Percentiles rank a stretch among this genome's conserved stretches.
These are phyloP conservation scores for Cryphonectria japonica DNA, from an alignment of 2,329 filamentous ascomycete species.

Conservation along the genomic window DNA sequence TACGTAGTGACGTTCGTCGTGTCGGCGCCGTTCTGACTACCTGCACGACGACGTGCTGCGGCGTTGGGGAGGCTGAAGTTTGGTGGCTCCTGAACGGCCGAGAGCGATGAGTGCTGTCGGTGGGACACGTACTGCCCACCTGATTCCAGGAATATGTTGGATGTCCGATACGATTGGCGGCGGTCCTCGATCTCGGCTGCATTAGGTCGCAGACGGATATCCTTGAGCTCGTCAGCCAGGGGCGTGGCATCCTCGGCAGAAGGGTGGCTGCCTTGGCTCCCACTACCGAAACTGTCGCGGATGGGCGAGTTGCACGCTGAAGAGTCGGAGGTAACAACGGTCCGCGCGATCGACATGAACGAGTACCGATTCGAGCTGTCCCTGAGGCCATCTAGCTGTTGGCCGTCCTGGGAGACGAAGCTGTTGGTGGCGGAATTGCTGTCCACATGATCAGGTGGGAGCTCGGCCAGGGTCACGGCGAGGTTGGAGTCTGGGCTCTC, in stretches of 20 bases:
- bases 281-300: slow-evolving; percentile 53
- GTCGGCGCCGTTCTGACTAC: slow-evolving; percentile 26
- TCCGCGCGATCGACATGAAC: slow-evolving; percentile 63
- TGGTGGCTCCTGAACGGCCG: slow-evolving; percentile 41
- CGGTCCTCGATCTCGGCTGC: slow-evolving; percentile 55
- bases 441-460: slow-evolving; percentile 50
- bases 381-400: slow-evolving; percentile 60
- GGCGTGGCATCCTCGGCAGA: slow-evolving; percentile 37
- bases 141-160: slow-evolving; percentile 49
- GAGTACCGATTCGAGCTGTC: slow-evolving; percentile 62
- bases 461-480: slow-evolving; percentile 36
- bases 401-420: slow-evolving; percentile 61
- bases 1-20: slow-evolving; percentile 12
- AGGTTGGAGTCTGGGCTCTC: slow-evolving; percentile 36
- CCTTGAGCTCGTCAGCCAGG: slow-evolving; percentile 31
- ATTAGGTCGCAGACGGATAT: slow-evolving; percentile 54
- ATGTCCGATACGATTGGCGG: slow-evolving; percentile 55
- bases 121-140: slow-evolving; percentile 30
- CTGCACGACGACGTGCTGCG: slow-evolving; percentile 33
- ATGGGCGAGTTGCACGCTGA: slow-evolving; percentile 62
- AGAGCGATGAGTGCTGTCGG: slow-evolving; percentile 24
- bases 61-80: slow-evolving; percentile 59
- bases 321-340: slow-evolving; percentile 62
- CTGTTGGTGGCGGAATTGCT: slow-evolving; percentile 62
- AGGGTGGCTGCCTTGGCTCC: slow-evolving; percentile 36